Evolutionary conservation across 2,329 filamentous ascomycete genomes (phyloP).

Genomic region (Phyllosticta paracitricarpa): DNA sequence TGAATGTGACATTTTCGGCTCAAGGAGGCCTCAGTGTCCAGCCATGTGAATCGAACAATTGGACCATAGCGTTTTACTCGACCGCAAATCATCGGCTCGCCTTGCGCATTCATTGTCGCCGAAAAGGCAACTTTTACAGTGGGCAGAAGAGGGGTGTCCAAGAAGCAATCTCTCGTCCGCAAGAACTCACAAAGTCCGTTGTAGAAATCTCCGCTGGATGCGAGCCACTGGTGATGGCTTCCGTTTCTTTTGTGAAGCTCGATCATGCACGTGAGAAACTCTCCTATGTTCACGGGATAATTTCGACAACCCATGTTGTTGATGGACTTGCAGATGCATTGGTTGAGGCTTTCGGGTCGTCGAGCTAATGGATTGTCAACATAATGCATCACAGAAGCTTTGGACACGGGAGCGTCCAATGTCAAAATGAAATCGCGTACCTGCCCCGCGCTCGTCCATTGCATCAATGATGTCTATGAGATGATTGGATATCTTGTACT

Average conservation of each 20-base stretch:
- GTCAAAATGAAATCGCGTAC: conserved; percentile 1
- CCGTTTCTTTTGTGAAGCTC: conserved; percentile 14
- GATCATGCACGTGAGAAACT: conserved; percentile 21
- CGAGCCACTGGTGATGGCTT: conserved; percentile 16
- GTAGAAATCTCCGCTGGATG: conserved; percentile 17
- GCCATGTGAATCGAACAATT: conserved; percentile 14
- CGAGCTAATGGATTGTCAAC: background rate
- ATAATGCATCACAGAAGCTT: background rate
- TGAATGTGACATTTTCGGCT: conserved; percentile 18
- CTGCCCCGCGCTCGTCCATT: conserved; percentile 4
- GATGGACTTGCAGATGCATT: conserved; percentile 13
- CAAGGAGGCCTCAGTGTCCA: conserved; percentile 10
- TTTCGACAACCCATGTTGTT: conserved; percentile 1
- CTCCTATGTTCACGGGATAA: conserved; percentile 14
- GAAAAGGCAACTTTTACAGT: conserved; percentile 15
- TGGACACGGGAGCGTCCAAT: background rate
- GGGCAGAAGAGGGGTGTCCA: conserved; percentile 12
- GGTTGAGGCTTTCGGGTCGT: conserved; percentile 3
- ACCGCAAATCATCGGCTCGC: conserved; percentile 13
- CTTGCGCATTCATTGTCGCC: conserved; percentile 1
- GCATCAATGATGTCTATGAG: conserved; percentile 13
- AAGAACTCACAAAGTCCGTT: conserved; percentile 22
- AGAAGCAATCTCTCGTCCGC: conserved; percentile 24
- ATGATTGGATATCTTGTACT: conserved; percentile 14
- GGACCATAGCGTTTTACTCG: conserved; percentile 18